A percentile compares a stretch with the other conserved stretches of the same genome.
phyloP scores from a whole-genome alignment of 2,329 filamentous ascomycete species.

The Pseudogymnoascus sp. region DNA sequence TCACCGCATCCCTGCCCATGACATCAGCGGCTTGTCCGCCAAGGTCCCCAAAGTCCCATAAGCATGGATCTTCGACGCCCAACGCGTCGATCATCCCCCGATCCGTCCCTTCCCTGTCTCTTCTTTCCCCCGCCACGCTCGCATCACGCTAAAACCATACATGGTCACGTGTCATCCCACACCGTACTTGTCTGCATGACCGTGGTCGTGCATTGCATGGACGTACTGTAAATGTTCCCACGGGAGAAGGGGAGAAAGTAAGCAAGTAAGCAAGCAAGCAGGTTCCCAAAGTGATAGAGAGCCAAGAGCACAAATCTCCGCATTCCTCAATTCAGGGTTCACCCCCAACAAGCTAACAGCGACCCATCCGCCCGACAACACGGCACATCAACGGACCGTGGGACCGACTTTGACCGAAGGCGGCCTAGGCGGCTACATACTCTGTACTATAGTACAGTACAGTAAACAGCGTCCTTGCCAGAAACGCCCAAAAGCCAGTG shows the following conservation, averaged over 20 bases:
- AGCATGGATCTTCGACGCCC: background rate
- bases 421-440: background rate
- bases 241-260: too few relatives aligned
- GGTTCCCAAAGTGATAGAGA: background rate
- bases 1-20: background rate
- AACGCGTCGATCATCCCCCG: background rate
- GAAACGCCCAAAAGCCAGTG: background rate
- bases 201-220: background rate
- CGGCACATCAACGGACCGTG: background rate
- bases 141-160: background rate
- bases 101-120: background rate
- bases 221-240: too few relatives aligned
- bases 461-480: background rate
- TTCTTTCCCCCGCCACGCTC: constrained; percentile 5
- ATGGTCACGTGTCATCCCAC: constrained; percentile 1
- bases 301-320: background rate
- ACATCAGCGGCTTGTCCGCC: constrained; percentile 5
- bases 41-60: background rate
- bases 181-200: background rate
- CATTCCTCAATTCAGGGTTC: background rate
- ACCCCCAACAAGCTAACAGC: background rate
- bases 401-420: background rate
- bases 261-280: background rate
- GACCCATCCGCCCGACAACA: background rate
- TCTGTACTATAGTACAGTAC: background rate